Evolutionary conservation across 1,139 yeast species (phyloP), one percentile per base, ranked within the genome.

Genomic region (Pichia sp.): DNA sequence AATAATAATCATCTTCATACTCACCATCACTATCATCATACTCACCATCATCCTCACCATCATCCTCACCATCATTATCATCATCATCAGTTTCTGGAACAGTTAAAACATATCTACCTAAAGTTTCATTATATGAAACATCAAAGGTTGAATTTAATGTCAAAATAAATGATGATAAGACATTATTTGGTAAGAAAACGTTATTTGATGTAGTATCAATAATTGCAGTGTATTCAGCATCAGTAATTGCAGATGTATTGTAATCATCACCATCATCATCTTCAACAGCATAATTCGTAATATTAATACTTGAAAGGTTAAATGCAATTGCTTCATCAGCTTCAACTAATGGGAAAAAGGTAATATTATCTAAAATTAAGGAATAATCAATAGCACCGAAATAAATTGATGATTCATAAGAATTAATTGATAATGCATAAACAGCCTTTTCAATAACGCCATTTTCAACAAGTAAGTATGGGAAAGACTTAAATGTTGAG

Each of bases 371-470:
- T 3, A 65, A 51, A 60, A 75, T 76, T 58, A 73, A 74, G 46
- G 73, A 66, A 48, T 70, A 74, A 60, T 81, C 85, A 45, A 78
- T 73, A 44, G 78, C 84, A 53, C 84, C 84, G 61, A 80, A 78
- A 45, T 79, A 60, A 43, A 80, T 65, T 31, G 74, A 69, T 18
- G 81, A 81, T 9, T 64, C 53, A 7, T n/a, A 5, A 3, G 38
- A 39, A 29, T 29, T 33, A 13, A 76, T 59, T 68, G 67, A 77
- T 27, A 81, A 62, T 3, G 84, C 81, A 62, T 81, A 84, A 2
- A 77, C 74, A 45, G 67, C 69, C 52, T 75, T 76, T n/a, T 71
- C 53, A 53, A 81, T 82, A 14, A 70, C 53, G 0, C 87, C 88
- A 51, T 70, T 70, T 14, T 65, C 57, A 28, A 71, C 75, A 69